A percentile compares a stretch with the other conserved stretches of the same genome.
Evolutionary conservation across 306 rosid genomes (phyloP).

Genomic region (Sophora flavescens): DNA sequence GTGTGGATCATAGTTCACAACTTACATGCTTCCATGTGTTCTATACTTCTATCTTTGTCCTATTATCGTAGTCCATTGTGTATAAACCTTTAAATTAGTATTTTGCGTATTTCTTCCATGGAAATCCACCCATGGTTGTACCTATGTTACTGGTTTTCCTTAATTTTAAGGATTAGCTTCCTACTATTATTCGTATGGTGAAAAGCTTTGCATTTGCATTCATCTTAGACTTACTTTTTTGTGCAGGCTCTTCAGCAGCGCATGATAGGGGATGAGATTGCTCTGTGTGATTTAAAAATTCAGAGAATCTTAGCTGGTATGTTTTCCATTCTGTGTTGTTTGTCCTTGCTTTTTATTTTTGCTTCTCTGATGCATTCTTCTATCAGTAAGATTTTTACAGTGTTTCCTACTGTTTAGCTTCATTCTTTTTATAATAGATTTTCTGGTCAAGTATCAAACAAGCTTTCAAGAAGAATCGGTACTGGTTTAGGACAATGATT

Average conservation of each 20-base stretch:
- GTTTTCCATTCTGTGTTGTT: constrained; percentile 15
- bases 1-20: constrained; percentile 11
- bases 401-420: not conserved
- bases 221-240: constrained; percentile 40
- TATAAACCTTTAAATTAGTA: constrained; percentile 14
- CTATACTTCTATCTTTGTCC: constrained; percentile 10
- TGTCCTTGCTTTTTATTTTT: constrained; percentile 33
- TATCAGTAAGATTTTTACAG: not conserved
- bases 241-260: constrained; percentile 74
- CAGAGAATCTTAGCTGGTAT: constrained; percentile 64
- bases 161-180: not conserved
- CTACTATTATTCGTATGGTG: constrained; percentile 13
- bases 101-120: not conserved
- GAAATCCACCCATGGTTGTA: not conserved
- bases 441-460: constrained; percentile 14
- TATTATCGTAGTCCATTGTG: constrained; percentile 4
- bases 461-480: constrained; percentile 15
- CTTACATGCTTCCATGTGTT: constrained; percentile 11
- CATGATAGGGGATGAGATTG: constrained; percentile 71
- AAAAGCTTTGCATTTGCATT: constrained; percentile 17
- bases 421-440: constrained; percentile 19
- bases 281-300: constrained; percentile 67
- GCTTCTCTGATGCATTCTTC: constrained; percentile 24
- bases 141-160: not conserved
- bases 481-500: constrained; percentile 15